Base-by-base conservation (phyloP, 768 basidiomycete species). In the Leccinum subgranulosum region DNA sequence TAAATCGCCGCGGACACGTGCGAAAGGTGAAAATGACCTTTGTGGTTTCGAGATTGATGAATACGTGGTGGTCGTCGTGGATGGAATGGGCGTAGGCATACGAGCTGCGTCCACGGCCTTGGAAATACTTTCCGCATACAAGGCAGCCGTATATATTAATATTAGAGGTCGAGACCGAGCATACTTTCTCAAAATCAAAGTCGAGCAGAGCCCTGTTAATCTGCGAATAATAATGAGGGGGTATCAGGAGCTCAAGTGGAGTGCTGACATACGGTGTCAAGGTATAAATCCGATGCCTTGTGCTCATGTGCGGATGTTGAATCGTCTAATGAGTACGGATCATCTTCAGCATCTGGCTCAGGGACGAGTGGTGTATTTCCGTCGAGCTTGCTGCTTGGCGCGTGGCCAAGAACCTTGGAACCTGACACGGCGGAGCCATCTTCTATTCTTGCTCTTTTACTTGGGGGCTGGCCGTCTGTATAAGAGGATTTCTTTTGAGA, bases 101-200 rank as follows among this genome's bases (percentile, higher is more conserved):
- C 56, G 94, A 94, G 47, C 82, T 92, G 61, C 88, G 87, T 34
- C 97, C 96, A 66, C 97, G 81, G 25, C 97, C 97, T 79, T 98
- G 96, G 70, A 97, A 98, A 73, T 98, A 99, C 77, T 97, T 98
- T 55, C 97, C 97, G 70, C 93, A 95, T 15, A 98, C 95, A 53
- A 99, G 84, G 70, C 97, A 99, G 33, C 92, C 94, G 69, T 99
- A 99, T 61, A 90, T 90, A 74, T 99, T 97, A 80, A 97, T 94
- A 74, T 98, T 96, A 43, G 92, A 90, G 54, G 93, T 80, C 34
- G 93, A 97, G 52, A 98, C 92, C 9, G 96, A 98, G 80, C 97
- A 99, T 27, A 98, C 84, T 79, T 96, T 94, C 77, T 99, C 97
- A 66, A 99, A 99, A 76, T 99, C 97, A 75, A 99, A 99, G 74